Evolutionary conservation across 306 rosid species (phyloP).

Genomic region (Glycine tomentella): DNA sequence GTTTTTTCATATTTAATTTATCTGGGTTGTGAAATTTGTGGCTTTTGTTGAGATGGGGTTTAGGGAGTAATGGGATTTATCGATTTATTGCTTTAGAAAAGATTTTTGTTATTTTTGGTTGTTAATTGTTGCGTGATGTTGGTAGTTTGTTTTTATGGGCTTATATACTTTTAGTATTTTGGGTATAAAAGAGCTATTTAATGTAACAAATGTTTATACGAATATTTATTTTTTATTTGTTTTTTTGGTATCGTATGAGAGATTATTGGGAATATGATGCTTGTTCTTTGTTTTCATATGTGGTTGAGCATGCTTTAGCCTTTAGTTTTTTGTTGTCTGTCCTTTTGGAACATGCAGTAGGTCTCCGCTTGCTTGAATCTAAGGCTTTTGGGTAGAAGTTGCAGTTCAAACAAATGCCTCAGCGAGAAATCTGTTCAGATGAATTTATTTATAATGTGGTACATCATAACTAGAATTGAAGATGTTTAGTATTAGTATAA

Average conservation of each 20-base stretch:
- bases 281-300: not conserved
- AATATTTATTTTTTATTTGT: not conserved
- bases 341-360: not conserved
- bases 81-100: not conserved
- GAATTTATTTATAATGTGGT: not conserved
- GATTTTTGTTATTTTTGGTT: not conserved
- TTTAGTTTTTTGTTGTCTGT: not conserved
- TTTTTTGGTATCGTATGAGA: not conserved
- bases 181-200: not conserved
- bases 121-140: not conserved
- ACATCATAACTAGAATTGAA: not conserved
- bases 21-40: not conserved
- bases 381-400: not conserved
- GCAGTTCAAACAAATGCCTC: not conserved
- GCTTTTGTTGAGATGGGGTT: not conserved
- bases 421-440: not conserved
- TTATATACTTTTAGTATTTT: not conserved
- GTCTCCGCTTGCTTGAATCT: not conserved
- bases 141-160: not conserved
- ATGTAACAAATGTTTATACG: not conserved
- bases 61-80: not conserved
- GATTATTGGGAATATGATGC: constrained; percentile 9
- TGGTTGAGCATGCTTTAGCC: not conserved
- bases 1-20: not conserved
- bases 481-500: not conserved